Conservation (phyloP, 1,139 yeast species). For the Saccharomyces hybrid region DNA sequence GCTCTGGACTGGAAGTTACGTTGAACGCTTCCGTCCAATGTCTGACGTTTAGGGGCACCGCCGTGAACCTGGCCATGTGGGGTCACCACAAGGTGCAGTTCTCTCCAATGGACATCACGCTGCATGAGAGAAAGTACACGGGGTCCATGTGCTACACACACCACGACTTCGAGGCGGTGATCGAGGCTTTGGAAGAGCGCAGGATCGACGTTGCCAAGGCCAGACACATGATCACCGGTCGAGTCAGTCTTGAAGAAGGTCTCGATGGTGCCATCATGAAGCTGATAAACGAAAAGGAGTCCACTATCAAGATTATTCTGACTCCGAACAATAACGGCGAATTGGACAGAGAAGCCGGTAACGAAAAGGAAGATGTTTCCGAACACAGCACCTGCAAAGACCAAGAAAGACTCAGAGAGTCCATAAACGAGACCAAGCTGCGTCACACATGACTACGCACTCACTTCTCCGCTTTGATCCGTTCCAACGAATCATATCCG, state of each 20-base stretch:
- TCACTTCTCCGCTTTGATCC: background rate
- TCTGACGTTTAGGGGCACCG: constrained; percentile 51
- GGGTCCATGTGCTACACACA: constrained; percentile 48
- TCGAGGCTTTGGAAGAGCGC: constrained; percentile 39
- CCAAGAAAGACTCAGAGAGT: background rate
- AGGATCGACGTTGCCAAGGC: constrained; percentile 37
- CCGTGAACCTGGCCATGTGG: constrained; percentile 62
- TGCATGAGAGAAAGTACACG: constrained; percentile 40
- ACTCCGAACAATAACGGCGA: constrained; percentile 34
- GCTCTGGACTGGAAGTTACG: constrained; percentile 54
- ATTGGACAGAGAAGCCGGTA: constrained; percentile 5
- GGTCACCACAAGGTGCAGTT: constrained; percentile 40
- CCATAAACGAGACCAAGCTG: background rate
- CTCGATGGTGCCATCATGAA: constrained; percentile 41
- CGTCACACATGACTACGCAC: background rate
- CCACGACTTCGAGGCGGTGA: constrained; percentile 45
- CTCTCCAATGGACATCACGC: constrained; percentile 43
- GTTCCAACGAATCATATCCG: too few species aligned
- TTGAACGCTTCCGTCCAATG: constrained; percentile 46
- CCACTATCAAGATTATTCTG: constrained; percentile 43
- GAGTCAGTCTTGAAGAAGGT: constrained; percentile 38
- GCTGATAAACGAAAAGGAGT: constrained; percentile 41
- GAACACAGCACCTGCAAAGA: background rate
- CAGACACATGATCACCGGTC: constrained; percentile 39
- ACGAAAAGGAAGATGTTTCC: background rate